Base-by-base conservation (phyloP, 495 filamentous ascomycete genomes). In the Penicillium cosmopolitanum region DNA sequence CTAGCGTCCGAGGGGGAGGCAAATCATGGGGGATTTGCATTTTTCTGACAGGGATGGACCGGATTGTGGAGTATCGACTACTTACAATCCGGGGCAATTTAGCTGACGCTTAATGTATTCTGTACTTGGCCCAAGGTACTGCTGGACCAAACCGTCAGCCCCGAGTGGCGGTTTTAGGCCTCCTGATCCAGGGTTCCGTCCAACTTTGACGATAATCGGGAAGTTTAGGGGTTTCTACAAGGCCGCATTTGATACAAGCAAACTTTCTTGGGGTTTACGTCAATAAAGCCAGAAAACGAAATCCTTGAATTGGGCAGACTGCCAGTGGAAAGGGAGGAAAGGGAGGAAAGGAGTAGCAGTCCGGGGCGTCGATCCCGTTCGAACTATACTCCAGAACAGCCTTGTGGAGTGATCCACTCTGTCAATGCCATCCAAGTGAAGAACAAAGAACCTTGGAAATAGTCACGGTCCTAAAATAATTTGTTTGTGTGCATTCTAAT, bases 131-230 rank as follows among this genome's bases (percentile, higher is more conserved):
- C 50, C 28, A 11, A 53, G 56, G 65, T 70, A 44, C 13, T 51
- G 13, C 38, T 31, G n/a, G 38, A n/a, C 36, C 36, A 38, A 53
- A 23, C 36, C 21, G 50, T 38, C 16, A 42, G 16, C 48, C 19
- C n/a, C 61, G 25, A 50, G 65, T 68, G 67, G 67, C 67, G 46
- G 59, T 55, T 66, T 48, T 38, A 38, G 50, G 53, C 53, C 55
- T 36, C 28, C 36, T 15, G 54, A 55, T 48, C 60, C 64, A 63
- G 51, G 59, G 64, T 50, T 57, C 21, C 23, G 18, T 15, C 31
- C 44, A 63, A 57, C 57, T 51, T 55, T 60, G 48, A 38, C 31
- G 21, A 35, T 16, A 51, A 42, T 60, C 64, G 61, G 61, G 57
- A 25, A 60, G 57, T 55, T 40, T 55, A 56, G 56, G 58, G n/a